Evolutionary conservation across 2,329 filamentous ascomycete genomes (phyloP), one percentile per base, ranked within the genome.

Genomic region (Penicillium corylophilum): DNA sequence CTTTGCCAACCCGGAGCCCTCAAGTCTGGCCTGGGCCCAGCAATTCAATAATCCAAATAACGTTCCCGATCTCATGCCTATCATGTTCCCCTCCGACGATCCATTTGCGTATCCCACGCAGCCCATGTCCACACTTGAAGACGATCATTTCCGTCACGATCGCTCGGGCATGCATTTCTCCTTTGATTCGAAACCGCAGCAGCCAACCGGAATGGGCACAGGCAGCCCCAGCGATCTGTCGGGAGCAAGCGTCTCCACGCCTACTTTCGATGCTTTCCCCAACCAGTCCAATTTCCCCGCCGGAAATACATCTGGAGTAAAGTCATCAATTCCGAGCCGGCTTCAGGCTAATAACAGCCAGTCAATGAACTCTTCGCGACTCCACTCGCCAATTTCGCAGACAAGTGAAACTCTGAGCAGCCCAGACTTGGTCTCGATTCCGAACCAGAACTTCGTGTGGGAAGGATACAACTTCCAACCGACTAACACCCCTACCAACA

Each of bases 21-120:
- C 67, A 6, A 54, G 57, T 23, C 55, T 64, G 29, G 61, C 63
- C 15, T 71, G 68, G 51, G 55, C 70, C 12, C 71, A 69, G 33
- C 68, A 66, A 35, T 67, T 73, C 47, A 62, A 63, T 28, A 68
- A 64, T 43, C 46, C 60, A 7, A 56, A 55, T 33, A 69, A 71
- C 48, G 67, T 78, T 15, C 75, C 75, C 1, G 77, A 78, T 57
- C 65, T 79, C 35, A 76, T 75, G 70, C 74, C 73, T 8, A 75
- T 79, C 59, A 79, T 79, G 77, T 79, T 75, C 53, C 76, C 77
- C 4, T 77, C 76, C 2, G 72, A 73, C 50, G 76, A 79, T 50
- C 77, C 77, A 13, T 79, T 78, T 52, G 77, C 76, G 5, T 79
- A 79, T 55, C 76, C 76, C 15, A 77, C 73, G 28, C 77, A 78